phyloP scores from a whole-genome alignment of 805 yeast genomes.

The Saturnispora sanitii region DNA sequence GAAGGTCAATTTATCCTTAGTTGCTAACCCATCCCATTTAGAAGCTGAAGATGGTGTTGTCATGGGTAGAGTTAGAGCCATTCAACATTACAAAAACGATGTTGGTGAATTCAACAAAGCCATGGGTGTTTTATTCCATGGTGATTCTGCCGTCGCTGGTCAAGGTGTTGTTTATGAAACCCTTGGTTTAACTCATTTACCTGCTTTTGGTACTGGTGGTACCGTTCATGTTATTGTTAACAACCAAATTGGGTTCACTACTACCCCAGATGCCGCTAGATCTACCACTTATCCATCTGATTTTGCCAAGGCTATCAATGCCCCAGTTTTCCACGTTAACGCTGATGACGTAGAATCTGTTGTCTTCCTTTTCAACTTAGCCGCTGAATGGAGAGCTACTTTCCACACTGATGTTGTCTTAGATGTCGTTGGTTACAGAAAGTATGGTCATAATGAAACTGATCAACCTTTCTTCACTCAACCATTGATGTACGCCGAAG shows the following conservation, averaged over 20 bases:
- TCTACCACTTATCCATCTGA: constrained; percentile 98
- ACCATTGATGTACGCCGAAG: constrained; percentile 91
- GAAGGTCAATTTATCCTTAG: constrained; percentile 87
- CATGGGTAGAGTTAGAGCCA: constrained; percentile 94
- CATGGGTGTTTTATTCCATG: constrained; percentile 86
- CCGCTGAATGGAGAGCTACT: constrained; percentile 97
- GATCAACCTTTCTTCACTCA: constrained; percentile 99
- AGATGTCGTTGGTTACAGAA: constrained; percentile 97
- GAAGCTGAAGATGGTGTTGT: constrained; percentile 99
- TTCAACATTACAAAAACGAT: constrained; percentile 85
- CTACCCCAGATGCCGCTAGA: constrained; percentile 96
- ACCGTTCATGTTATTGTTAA: constrained; percentile 92
- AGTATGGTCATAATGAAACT: constrained; percentile 98
- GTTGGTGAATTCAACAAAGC: constrained; percentile 78
- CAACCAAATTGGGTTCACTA: constrained; percentile 98
- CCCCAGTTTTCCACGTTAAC: constrained; percentile 98
- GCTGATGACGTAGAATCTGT: constrained; percentile 96
- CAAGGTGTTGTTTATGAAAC: constrained; percentile 99
- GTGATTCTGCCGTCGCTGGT: constrained; percentile 98
- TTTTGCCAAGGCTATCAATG: constrained; percentile 91
- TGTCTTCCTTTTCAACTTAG: constrained; percentile 84
- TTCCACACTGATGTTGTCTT: constrained; percentile 95
- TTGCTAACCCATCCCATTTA: constrained; percentile 97
- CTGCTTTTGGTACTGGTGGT: constrained; percentile 98
- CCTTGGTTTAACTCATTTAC: constrained; percentile 85